phyloP scores from a whole-genome alignment of 352 stramenopile species.

The Elongisporangium senticosum region DNA sequence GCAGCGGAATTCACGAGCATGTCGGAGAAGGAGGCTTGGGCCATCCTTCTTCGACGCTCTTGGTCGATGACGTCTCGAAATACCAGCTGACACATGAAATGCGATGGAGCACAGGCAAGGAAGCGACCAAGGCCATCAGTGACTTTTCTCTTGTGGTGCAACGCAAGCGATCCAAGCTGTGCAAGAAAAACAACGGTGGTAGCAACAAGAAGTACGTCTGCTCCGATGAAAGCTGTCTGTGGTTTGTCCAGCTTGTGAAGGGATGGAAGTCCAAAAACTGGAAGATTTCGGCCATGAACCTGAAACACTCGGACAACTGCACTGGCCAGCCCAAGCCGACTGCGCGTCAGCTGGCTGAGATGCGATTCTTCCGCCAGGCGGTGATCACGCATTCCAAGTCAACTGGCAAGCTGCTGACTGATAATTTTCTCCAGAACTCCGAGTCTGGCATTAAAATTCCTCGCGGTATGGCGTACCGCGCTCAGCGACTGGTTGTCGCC shows the following conservation, averaged over 20 bases:
- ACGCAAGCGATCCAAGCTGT: conserved; percentile 70
- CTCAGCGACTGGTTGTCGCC: conserved; percentile 56
- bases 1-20: conserved; percentile 1
- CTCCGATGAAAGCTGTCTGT: conserved; percentile 61
- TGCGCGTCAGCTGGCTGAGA: conserved; percentile 66
- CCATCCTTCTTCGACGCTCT: conserved; percentile 24
- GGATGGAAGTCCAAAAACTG: conserved; percentile 84
- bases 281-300: conserved; percentile 87
- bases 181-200: conserved; percentile 75
- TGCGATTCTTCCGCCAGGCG: conserved; percentile 71
- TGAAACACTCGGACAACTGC: conserved; percentile 70
- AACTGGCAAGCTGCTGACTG: conserved; percentile 70
- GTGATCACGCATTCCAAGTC: conserved; percentile 76
- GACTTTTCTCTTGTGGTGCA: conserved; percentile 77
- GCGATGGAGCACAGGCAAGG: conserved; percentile 74
- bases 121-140: conserved; percentile 70
- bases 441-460: conserved; percentile 64
- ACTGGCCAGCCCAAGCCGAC: conserved; percentile 61
- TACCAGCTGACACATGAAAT: conserved; percentile 75
- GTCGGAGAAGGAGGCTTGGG: conserved; percentile 4
- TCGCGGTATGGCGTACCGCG: conserved; percentile 66
- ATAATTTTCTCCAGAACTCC: conserved; percentile 65
- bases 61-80: conserved; percentile 58
- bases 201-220: conserved; percentile 87
- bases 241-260: conserved; percentile 79